Percentiles rank a stretch among this genome's conserved stretches.
phyloP scores from a whole-genome alignment of 2,329 filamentous ascomycete species.

The Botryotinia convoluta region DNA sequence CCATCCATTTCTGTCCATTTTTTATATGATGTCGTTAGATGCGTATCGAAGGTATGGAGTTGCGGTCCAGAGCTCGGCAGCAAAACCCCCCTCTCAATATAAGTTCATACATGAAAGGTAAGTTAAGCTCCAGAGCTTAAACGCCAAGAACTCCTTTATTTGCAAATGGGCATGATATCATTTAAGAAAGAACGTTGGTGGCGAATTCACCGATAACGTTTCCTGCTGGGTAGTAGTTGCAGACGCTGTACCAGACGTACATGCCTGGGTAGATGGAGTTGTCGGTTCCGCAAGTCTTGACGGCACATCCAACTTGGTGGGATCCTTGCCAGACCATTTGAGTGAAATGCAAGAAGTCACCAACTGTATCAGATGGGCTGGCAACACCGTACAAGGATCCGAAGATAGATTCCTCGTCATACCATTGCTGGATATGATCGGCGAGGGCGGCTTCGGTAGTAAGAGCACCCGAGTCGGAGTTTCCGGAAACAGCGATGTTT shows the following conservation, averaged over 20 bases:
- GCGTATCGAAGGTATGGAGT: constrained; percentile 12
- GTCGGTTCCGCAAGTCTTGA: constrained; percentile 49
- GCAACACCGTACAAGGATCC: constrained; percentile 55
- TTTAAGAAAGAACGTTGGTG: constrained; percentile 15
- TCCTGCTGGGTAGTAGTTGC: constrained; percentile 25
- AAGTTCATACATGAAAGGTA: constrained; percentile 22
- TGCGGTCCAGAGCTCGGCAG: constrained; percentile 12
- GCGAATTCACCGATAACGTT: constrained; percentile 15
- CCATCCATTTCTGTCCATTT: constrained; percentile 11
- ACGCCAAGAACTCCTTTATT: constrained; percentile 19
- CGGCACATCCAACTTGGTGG: constrained; percentile 60
- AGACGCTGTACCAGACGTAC: constrained; percentile 64
- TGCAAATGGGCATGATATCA: constrained; percentile 20
- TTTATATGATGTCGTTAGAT: constrained; percentile 10
- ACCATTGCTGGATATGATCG: constrained; percentile 76
- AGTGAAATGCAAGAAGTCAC: constrained; percentile 57
- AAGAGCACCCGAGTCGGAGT: constrained; percentile 46
- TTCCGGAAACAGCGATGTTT: constrained; percentile 67
- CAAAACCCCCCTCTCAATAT: constrained; percentile 20
- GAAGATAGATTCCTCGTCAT: constrained; percentile 69
- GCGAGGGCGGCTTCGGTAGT: constrained; percentile 56
- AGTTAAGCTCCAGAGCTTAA: constrained; percentile 16
- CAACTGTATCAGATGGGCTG: constrained; percentile 49
- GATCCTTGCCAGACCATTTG: constrained; percentile 71
- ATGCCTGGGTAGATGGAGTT: constrained; percentile 58